phyloP scores from a whole-genome alignment of 345 rosid species.

The Eucalyptus microcorys region DNA sequence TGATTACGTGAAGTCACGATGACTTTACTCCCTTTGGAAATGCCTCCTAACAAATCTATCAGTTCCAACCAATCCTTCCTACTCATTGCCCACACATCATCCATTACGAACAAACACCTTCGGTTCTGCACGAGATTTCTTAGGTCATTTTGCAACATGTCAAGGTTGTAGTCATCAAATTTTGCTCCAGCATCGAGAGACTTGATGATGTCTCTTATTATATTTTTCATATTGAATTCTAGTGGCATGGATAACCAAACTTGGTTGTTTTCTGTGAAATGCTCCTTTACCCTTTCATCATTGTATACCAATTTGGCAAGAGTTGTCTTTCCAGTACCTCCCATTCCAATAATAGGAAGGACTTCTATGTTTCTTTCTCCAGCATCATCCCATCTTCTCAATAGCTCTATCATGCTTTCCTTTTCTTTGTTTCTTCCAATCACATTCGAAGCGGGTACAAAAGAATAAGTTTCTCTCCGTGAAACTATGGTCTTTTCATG shows the following conservation, averaged over 20 bases:
- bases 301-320: neutral
- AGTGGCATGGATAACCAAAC: neutral
- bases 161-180: fast-evolving
- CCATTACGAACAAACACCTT: neutral
- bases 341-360: neutral
- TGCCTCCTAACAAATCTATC: neutral
- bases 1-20: neutral
- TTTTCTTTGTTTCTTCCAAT: too few species aligned
- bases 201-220: neutral
- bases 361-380: neutral
- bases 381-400: too few species aligned
- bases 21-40: neutral
- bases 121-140: fast-evolving
- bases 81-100: neutral
- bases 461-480: too few species aligned
- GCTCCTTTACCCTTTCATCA: neutral
- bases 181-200: fast-evolving
- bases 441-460: too few species aligned
- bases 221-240: fast-evolving
- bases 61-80: neutral
- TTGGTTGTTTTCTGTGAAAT: neutral
- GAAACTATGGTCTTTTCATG: too few species aligned
- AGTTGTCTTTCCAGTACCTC: constrained; percentile 1
- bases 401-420: fast-evolving
- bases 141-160: neutral